A percentile compares a stretch with the other conserved stretches of the same genome.
phyloP scores from a whole-genome alignment of 108 stramenopile genomes.

The Nitzschia sp. region DNA sequence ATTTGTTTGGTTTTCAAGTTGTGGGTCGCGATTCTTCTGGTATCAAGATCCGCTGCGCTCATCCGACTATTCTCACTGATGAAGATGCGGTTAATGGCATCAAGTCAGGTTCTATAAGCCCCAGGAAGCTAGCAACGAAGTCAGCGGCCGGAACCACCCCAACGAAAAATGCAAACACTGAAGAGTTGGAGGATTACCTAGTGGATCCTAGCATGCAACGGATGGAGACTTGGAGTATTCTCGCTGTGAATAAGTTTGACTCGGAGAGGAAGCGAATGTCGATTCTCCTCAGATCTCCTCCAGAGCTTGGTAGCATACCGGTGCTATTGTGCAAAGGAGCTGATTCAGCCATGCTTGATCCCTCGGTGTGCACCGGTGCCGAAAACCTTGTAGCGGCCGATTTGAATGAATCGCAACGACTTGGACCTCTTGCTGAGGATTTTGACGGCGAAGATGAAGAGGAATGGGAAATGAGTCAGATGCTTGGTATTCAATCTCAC shows the following conservation, averaged over 20 bases:
- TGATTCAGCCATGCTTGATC: conserved; percentile 89
- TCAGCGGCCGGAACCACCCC: conserved; percentile 40
- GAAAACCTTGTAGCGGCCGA: conserved; percentile 8
- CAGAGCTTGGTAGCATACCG: conserved; percentile 67
- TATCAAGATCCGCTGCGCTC: conserved; percentile 55
- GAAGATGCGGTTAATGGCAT: conserved; percentile 44
- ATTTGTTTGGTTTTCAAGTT: conserved; percentile 79
- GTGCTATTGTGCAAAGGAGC: conserved; percentile 91
- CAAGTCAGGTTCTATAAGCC: conserved; percentile 49
- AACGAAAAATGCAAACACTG: conserved; percentile 7
- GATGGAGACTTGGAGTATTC: conserved; percentile 76
- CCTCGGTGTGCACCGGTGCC: conserved; percentile 49
- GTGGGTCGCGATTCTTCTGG: conserved; percentile 75
- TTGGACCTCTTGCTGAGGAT: conserved; percentile 14
- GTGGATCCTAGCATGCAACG: conserved; percentile 13
- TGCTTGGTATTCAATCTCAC: conserved; percentile 75
- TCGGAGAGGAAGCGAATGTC: conserved; percentile 96
- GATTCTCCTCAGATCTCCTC: conserved; percentile 83
- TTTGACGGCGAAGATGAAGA: conserved; percentile 25
- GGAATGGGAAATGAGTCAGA: conserved; percentile 54
- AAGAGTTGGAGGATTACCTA: conserved; percentile 14
- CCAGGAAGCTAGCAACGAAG: conserved; percentile 54
- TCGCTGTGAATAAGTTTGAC: conserved; percentile 95
- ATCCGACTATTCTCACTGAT: conserved; percentile 66
- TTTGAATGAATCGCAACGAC: conserved; percentile 4